phyloP scores from a whole-genome alignment of 2,329 filamentous ascomycete species.

The Fusarium poae region DNA sequence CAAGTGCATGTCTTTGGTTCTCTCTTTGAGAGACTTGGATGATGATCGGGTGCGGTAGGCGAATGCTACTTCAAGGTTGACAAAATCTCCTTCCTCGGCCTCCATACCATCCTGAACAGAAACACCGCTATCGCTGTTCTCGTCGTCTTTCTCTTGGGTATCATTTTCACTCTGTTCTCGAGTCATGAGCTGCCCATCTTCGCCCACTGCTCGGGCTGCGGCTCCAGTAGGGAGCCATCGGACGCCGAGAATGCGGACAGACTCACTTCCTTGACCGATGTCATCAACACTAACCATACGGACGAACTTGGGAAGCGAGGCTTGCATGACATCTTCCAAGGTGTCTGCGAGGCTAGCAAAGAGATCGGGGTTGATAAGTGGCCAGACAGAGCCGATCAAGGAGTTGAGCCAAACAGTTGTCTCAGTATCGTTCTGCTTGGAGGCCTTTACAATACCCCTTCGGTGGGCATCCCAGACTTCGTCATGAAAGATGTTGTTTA shows the following conservation, averaged over 20 bases:
- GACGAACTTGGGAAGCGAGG: slow-evolving; percentile 75
- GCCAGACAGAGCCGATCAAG: slow-evolving; percentile 76
- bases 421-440: slow-evolving; percentile 63
- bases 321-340: slow-evolving; percentile 85
- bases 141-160: slow-evolving; percentile 53
- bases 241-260: slow-evolving; percentile 76
- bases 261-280: slow-evolving; percentile 79
- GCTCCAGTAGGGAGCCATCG: slow-evolving; percentile 80
- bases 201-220: slow-evolving; percentile 70
- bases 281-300: slow-evolving; percentile 83
- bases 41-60: slow-evolving; percentile 76
- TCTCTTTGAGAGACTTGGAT: slow-evolving; percentile 73
- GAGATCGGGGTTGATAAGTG: slow-evolving; percentile 80
- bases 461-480: slow-evolving; percentile 76
- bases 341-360: slow-evolving; percentile 77
- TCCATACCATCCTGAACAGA: slow-evolving; percentile 72
- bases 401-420: slow-evolving; percentile 82
- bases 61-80: slow-evolving; percentile 81
- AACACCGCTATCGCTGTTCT: slow-evolving; percentile 54
- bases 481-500: slow-evolving; percentile 74
- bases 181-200: slow-evolving; percentile 66
- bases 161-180: slow-evolving; percentile 55
- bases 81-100: slow-evolving; percentile 81
- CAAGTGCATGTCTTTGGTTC: slow-evolving; percentile 75
- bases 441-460: slow-evolving; percentile 61